Conservation (phyloP, 2,329 filamentous ascomycete species). For the Escovopsis sp. region DNA sequence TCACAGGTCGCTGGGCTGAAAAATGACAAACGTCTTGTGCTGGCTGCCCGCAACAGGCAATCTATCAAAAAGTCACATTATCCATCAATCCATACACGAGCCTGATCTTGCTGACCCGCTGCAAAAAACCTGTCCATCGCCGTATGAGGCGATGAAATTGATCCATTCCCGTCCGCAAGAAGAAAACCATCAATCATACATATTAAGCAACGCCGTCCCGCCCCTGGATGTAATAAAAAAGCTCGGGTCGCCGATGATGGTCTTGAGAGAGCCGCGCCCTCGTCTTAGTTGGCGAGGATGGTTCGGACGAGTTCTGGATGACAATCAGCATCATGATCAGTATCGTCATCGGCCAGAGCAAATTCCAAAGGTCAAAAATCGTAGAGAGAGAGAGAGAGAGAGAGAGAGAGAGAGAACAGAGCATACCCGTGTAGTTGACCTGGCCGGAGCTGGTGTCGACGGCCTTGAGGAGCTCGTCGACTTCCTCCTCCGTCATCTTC, state of each 20-base stretch:
- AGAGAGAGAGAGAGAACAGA: no score
- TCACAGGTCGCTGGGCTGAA: no score
- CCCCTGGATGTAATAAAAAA: constrained; percentile 19
- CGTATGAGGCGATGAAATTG: constrained; percentile 1
- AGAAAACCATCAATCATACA: constrained; percentile 1
- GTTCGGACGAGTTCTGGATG: constrained; percentile 66
- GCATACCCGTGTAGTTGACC: constrained; percentile 89
- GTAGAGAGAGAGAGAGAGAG: neutral
- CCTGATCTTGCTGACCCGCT: constrained; percentile 1
- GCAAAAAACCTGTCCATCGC: constrained; percentile 2
- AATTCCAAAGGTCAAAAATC: no score
- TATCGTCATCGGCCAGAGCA: neutral
- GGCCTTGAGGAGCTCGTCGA: constrained; percentile 95
- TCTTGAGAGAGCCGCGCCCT: constrained; percentile 3
- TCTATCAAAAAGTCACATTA: constrained; percentile 3
- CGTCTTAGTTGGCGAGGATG: constrained; percentile 62
- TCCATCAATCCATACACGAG: constrained; percentile 2
- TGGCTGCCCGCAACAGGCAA: neutral
- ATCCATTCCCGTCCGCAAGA: constrained; percentile 5
- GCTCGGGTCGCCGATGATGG: constrained; percentile 5
- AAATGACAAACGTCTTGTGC: neutral
- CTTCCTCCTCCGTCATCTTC: constrained; percentile 99
- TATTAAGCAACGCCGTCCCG: constrained; percentile 17
- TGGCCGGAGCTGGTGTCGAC: constrained; percentile 92
- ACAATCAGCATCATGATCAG: constrained; percentile 1